Evolutionary conservation across 371 early-diverging fungal genomes (phyloP).

Genomic region (Umbelopsis sp.): DNA sequence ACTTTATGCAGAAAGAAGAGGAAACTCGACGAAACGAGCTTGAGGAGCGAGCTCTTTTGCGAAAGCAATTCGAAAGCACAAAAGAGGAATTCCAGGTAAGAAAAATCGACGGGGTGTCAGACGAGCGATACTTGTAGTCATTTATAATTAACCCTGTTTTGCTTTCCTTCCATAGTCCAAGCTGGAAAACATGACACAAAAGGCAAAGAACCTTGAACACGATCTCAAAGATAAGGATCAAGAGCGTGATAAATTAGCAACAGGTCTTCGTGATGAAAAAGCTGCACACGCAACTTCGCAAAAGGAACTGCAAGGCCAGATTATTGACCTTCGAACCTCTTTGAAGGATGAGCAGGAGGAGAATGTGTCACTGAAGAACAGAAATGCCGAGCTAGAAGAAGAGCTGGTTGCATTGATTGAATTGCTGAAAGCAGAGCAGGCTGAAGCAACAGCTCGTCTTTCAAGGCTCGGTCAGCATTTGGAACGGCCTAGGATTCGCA

Average conservation of each 20-base stretch:
- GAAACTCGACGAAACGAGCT: conserved; percentile 2
- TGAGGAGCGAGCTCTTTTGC: conserved; percentile 3
- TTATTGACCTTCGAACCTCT: neutral
- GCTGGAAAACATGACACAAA: conserved; percentile 25
- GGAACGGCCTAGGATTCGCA: conserved; percentile 1
- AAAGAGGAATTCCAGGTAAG: conserved; percentile 14
- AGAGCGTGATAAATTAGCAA: conserved; percentile 21
- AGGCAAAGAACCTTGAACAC: conserved; percentile 22
- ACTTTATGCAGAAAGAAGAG: conserved; percentile 4
- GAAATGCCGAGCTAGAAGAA: conserved; percentile 26
- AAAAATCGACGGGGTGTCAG: neutral
- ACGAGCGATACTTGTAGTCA: no score
- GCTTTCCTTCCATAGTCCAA: neutral
- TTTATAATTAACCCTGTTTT: no score
- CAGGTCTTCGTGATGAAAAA: conserved; percentile 15
- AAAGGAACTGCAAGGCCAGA: conserved; percentile 16
- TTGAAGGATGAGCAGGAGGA: conserved; percentile 25
- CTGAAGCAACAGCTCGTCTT: conserved; percentile 26
- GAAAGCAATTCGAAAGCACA: conserved; percentile 2
- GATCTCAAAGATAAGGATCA: conserved; percentile 21
- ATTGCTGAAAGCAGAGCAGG: conserved; percentile 30
- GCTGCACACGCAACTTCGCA: neutral
- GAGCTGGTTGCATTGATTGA: conserved; percentile 26
- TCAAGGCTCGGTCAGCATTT: conserved; percentile 11
- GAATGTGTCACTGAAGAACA: conserved; percentile 18